Evolutionary conservation across 805 yeast genomes (phyloP).

Genomic region (Hanseniaspora jakobsenii): DNA sequence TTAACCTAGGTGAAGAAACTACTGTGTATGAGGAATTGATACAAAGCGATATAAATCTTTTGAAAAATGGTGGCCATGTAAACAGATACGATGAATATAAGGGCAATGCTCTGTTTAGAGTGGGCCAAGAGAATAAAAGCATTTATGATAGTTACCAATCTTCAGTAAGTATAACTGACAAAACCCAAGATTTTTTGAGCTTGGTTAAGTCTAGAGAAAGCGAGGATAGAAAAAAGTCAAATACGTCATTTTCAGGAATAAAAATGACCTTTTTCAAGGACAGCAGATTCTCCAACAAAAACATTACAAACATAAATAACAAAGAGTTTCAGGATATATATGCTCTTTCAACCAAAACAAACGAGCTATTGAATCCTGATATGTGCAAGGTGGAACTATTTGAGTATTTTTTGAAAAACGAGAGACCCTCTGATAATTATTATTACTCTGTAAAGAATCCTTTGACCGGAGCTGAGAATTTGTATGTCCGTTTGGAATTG

Average conservation of each 20-base stretch:
- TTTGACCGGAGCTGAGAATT: slow-evolving; percentile 3
- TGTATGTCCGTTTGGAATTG: slow-evolving; percentile 5
- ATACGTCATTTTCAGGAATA: not conserved
- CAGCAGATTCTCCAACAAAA: slow-evolving; percentile 8
- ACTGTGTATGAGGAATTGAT: not conserved
- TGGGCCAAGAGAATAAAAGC: not conserved
- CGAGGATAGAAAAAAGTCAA: too few species aligned
- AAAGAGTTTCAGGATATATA: slow-evolving; percentile 2
- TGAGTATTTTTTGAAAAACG: not conserved
- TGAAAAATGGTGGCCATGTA: slow-evolving; percentile 3
- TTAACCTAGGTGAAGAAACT: too few species aligned
- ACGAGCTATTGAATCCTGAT: not conserved
- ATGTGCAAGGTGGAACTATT: not conserved
- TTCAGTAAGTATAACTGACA: too few species aligned
- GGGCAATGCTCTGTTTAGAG: not conserved
- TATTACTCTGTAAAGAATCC: slow-evolving; percentile 13
- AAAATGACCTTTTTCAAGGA: slow-evolving; percentile 12
- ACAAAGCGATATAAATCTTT: not conserved
- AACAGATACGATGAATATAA: not conserved
- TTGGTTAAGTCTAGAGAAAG: too few species aligned
- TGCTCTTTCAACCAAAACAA: not conserved
- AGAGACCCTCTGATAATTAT: not conserved
- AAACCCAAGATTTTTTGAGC: too few species aligned
- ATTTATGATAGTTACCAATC: too few species aligned
- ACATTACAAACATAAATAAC: not conserved